Conservation (phyloP, 1,284 basidiomycete species). For the Phylloboletellus chloephorus region DNA sequence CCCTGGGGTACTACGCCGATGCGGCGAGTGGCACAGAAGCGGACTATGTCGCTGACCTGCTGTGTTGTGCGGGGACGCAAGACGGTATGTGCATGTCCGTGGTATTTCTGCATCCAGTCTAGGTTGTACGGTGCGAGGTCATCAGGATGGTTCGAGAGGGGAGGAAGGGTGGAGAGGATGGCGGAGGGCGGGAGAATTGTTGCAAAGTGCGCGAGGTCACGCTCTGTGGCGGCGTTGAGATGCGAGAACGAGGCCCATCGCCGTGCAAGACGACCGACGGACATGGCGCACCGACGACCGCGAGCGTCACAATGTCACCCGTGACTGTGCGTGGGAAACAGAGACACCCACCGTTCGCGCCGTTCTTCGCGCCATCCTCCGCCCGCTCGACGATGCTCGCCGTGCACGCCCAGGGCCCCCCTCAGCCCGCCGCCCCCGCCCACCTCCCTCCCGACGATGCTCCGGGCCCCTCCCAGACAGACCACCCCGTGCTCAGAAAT, state of each 20-base stretch:
- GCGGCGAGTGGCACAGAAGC: constrained; percentile 73
- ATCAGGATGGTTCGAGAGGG: constrained; percentile 42
- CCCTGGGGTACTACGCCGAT: constrained; percentile 95
- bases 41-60: constrained; percentile 85
- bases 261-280: constrained; percentile 1
- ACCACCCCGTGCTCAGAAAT: no score
- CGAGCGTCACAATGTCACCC: constrained; percentile 4
- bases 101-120: constrained; percentile 98
- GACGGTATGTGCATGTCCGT: constrained; percentile 78
- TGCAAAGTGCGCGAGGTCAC: constrained; percentile 61
- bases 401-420: no score
- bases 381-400: neutral
- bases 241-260: constrained; percentile 19
- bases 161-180: constrained; percentile 61
- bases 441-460: no score
- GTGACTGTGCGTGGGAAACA: constrained; percentile 16
- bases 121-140: constrained; percentile 83
- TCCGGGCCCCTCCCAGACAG: constrained; percentile 2
- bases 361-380: no score
- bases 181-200: constrained; percentile 54
- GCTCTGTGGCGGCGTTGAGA: constrained; percentile 44
- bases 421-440: no score
- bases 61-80: constrained; percentile 85
- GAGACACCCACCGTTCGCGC: neutral
- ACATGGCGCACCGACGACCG: no score